Evolutionary conservation across 1,284 basidiomycete species (phyloP), one percentile per base, ranked within the genome.

Genomic region (Leccinum pseudoinsigne): DNA sequence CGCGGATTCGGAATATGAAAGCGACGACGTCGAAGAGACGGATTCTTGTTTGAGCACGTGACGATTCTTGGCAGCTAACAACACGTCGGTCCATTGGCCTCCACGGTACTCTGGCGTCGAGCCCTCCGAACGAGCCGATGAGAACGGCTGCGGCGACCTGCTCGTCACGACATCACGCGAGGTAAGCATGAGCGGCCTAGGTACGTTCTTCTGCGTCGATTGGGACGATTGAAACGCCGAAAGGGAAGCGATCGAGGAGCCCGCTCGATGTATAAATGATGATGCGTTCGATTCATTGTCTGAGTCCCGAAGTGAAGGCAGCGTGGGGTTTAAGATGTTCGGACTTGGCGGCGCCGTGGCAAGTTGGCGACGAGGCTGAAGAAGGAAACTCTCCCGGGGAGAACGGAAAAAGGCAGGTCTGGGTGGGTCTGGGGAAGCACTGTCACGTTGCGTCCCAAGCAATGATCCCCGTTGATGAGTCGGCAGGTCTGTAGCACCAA

Each of bases 11-110:
- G 83, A 81, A 10, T 82, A 82, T 2, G 86, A 85, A 6, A 87
- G 66, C 0, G 89, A 88, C 1, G 87, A 88, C 2, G 82, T 70
- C 3, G 88, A 88, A 8, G 88, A 89, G 62, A 84, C 78, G 2
- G 87, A 89, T 59, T 80, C 82, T 40, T 82, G 79, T 66, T 80
- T 78, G 26, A 81, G 66, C 38, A 69, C 72, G 59, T 74, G 79
- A 23, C 70, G 77, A 67, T 78, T 80, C 58, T 61, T 62, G 36
- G 26, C 28, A 55, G 75, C 69, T 12, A 78, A 78, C 65, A 81
- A 76, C 4, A 84, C 80, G 53, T 87, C 82, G 26, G 78, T 77
- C 84, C 86, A 87, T 68, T 84, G 73, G 3, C 67, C 62, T 11
- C 61, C 9, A 1, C 69, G 68, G 18, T 69, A 66, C 16, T 71